These are phyloP conservation scores for Gomphus sp. DNA, from an alignment of 1,284 basidiomycete species.

Conservation along the genomic window DNA sequence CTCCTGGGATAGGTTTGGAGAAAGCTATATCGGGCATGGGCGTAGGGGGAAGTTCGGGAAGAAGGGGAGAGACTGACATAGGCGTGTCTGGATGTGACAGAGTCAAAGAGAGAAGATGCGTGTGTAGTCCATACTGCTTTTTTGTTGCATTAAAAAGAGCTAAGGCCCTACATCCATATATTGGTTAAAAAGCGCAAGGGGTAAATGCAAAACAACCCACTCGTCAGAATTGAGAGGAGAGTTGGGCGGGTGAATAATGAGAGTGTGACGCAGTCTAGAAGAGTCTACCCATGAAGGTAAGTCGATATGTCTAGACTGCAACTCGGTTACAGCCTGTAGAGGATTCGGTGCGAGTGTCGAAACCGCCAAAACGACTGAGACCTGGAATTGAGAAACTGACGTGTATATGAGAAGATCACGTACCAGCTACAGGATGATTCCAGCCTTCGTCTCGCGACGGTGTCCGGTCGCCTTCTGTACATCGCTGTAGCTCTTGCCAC, in stretches of 20 bases:
- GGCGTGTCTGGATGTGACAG: conserved; percentile 42
- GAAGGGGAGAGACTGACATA: conserved; percentile 51
- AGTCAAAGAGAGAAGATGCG: conserved; percentile 53
- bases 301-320: conserved; percentile 53
- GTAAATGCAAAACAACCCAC: conserved; percentile 34
- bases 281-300: conserved; percentile 73
- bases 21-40: conserved; percentile 18
- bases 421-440: conserved; percentile 76
- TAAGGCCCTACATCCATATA: conserved; percentile 39
- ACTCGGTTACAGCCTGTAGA: conserved; percentile 59
- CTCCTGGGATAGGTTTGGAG: conserved; percentile 13
- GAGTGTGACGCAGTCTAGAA: conserved; percentile 55
- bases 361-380: conserved; percentile 62
- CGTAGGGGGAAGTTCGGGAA: conserved; percentile 57
- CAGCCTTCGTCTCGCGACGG: conserved; percentile 64
- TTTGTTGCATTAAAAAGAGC: conserved; percentile 75
- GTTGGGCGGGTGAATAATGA: conserved; percentile 63
- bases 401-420: conserved; percentile 21
- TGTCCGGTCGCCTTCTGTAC: conserved; percentile 64
- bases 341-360: conserved; percentile 72
- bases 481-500: conserved; percentile 75
- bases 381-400: background rate
- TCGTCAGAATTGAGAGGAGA: conserved; percentile 69
- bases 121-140: conserved; percentile 72
- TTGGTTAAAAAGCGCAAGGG: background rate